A percentile compares a stretch with the other conserved stretches of the same genome.
These are phyloP conservation scores for Cynanchum wilfordii DNA, from an alignment of 257 asterid species.

Conservation along the genomic window DNA sequence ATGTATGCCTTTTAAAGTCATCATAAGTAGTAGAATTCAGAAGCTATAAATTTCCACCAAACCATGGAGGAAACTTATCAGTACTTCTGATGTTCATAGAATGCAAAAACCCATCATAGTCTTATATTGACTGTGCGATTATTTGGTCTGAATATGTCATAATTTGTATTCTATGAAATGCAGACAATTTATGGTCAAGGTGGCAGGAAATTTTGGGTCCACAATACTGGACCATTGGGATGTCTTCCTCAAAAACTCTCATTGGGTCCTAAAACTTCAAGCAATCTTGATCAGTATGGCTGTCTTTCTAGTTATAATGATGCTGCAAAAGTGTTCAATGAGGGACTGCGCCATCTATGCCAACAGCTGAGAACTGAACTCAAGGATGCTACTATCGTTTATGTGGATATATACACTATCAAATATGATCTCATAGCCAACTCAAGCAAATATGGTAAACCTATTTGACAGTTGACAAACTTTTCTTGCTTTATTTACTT, in stretches of 20 bases:
- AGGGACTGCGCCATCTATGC: constrained; percentile 32
- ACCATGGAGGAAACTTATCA: neutral
- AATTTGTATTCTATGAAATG: constrained; percentile 13
- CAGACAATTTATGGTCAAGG: constrained; percentile 61
- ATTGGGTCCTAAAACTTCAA: constrained; percentile 29
- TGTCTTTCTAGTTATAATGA: constrained; percentile 58
- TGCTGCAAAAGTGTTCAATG: constrained; percentile 64
- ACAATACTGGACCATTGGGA: constrained; percentile 89
- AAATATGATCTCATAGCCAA: constrained; percentile 72
- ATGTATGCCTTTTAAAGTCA: neutral
- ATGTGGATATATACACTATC: constrained; percentile 73
- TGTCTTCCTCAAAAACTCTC: constrained; percentile 76
- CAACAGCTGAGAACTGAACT: constrained; percentile 43
- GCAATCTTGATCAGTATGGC: constrained; percentile 52
- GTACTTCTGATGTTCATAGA: neutral
- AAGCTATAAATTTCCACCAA: neutral
- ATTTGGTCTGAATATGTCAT: constrained; percentile 3
- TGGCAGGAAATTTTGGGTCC: constrained; percentile 86
- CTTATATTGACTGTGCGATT: neutral
- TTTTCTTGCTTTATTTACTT: neutral
- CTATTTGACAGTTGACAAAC: neutral
- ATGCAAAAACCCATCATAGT: neutral
- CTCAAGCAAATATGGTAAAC: constrained; percentile 31
- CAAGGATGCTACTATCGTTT: constrained; percentile 63
- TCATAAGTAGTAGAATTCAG: neutral